A percentile compares a stretch with the other conserved stretches of the same genome.
phyloP scores from a whole-genome alignment of 2,329 filamentous ascomycete species.

The Xenoacremonium recifei region DNA sequence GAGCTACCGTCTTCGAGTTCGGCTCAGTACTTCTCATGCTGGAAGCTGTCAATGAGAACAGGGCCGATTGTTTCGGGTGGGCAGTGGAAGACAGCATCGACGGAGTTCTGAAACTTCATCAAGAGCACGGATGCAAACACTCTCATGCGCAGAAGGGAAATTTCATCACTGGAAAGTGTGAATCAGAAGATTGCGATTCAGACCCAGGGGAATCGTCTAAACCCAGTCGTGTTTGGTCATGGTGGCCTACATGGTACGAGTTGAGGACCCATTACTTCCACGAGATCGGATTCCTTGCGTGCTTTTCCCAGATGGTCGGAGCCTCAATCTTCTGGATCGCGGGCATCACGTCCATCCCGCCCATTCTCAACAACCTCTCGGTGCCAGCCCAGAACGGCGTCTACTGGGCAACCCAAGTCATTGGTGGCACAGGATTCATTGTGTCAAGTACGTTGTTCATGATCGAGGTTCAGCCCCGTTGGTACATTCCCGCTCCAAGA shows the following conservation, averaged over 20 bases:
- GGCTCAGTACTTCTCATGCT: constrained; percentile 62
- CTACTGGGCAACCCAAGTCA: constrained; percentile 59
- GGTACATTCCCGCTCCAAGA: constrained; percentile 56
- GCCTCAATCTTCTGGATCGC: constrained; percentile 65
- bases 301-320: constrained; percentile 52
- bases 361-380: constrained; percentile 52
- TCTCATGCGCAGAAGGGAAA: constrained; percentile 24
- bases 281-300: constrained; percentile 63
- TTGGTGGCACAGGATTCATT: constrained; percentile 63
- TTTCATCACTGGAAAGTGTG: constrained; percentile 13
- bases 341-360: constrained; percentile 58
- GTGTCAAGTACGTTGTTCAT: constrained; percentile 59
- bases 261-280: constrained; percentile 58
- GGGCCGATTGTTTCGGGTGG: constrained; percentile 67
- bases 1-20: constrained; percentile 64
- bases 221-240: constrained; percentile 46
- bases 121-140: constrained; percentile 21
- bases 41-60: constrained; percentile 68
- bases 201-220: not conserved
- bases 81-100: constrained; percentile 47
- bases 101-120: constrained; percentile 12
- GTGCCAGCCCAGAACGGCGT: constrained; percentile 42
- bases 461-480: constrained; percentile 63
- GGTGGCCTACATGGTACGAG: constrained; percentile 58
- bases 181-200: not conserved